Conservation (phyloP, 768 basidiomycete species). For the Trametes villosa region DNA sequence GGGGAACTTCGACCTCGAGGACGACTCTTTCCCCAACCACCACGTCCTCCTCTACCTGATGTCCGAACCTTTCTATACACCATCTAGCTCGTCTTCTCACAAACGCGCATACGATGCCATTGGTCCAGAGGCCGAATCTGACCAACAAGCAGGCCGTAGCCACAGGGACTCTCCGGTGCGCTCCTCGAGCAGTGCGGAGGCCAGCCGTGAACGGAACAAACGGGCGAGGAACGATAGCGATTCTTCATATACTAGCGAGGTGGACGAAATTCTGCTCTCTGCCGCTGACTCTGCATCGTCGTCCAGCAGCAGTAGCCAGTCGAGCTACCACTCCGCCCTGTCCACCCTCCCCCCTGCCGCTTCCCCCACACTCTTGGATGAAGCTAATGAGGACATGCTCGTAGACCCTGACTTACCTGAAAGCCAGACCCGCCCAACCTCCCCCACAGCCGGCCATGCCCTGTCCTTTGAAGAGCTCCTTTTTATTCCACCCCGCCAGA, state of each 20-base stretch:
- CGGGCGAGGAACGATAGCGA: slow-evolving; percentile 21
- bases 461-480: not conserved
- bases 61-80: not conserved
- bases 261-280: slow-evolving; percentile 9
- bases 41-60: not conserved
- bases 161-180: not conserved
- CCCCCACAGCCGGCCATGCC: not conserved
- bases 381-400: slow-evolving; percentile 7
- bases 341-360: slow-evolving; percentile 7
- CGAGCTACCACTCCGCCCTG: slow-evolving; percentile 22
- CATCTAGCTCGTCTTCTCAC: slow-evolving; percentile 2
- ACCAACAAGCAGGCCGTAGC: not conserved
- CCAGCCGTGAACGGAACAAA: slow-evolving; percentile 20
- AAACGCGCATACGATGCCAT: slow-evolving; percentile 23
- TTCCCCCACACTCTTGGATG: not conserved
- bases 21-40: not conserved
- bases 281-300: slow-evolving; percentile 7
- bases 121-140: slow-evolving; percentile 1
- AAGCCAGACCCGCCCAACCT: not conserved
- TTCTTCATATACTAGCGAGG: slow-evolving; percentile 17
- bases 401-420: not conserved
- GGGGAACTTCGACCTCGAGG: not conserved
- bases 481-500: not conserved
- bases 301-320: slow-evolving; percentile 12
- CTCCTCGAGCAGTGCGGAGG: not conserved